Evolutionary conservation across 352 stramenopile genomes (phyloP), one percentile per base, ranked within the genome.

Genomic region (Phytopythium vexans): DNA sequence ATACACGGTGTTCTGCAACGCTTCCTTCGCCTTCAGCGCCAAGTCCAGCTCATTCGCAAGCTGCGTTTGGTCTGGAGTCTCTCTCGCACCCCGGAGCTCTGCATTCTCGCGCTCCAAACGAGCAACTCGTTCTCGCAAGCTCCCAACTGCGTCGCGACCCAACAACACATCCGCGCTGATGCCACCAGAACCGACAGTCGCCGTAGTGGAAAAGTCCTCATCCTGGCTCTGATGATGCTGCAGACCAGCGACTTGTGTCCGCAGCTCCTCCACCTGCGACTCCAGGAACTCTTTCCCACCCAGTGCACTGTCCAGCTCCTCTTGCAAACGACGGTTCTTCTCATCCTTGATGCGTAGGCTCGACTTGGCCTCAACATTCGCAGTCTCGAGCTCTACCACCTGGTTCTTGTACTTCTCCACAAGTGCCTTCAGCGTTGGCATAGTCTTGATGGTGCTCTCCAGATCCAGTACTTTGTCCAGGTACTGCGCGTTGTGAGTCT

Each of bases 381-480:
- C 70, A 1, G 85, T 94, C 53, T 94, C 80, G 11, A 94, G 68
- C 31, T 94, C 85, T 38, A 94, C 85, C 12, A 94, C 85, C 55
- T 94, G 82, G 61, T 94, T 92, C 67, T 94, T 94, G 70, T 94
- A 94, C 43, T 79, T 85, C 55, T 94, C 85, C 10, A 94, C 81
- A 0, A 91, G 58, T 15, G 58, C 66, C 56, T 92, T 93, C 2
- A 94, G 64, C 5, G 74, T 82, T 8, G 85, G 79, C 66, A 94
- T 92, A 1, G 80, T 94, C 64, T 92, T 92, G 48, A 94, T 80
- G 0, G 82, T 94, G 56, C 78, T 91, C 56, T 94, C 85, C 14
- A 94, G 57, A 49, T 94, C 85, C 50, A 94, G 61, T 39, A 92
- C 76, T 46, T 92, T 92, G 56, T 94, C 85, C 54, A 92, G 60